Percentiles rank a stretch among this genome's conserved stretches.
These are phyloP conservation scores for Ustilago hordei DNA, from an alignment of 1,284 basidiomycete species.

Conservation along the genomic window DNA sequence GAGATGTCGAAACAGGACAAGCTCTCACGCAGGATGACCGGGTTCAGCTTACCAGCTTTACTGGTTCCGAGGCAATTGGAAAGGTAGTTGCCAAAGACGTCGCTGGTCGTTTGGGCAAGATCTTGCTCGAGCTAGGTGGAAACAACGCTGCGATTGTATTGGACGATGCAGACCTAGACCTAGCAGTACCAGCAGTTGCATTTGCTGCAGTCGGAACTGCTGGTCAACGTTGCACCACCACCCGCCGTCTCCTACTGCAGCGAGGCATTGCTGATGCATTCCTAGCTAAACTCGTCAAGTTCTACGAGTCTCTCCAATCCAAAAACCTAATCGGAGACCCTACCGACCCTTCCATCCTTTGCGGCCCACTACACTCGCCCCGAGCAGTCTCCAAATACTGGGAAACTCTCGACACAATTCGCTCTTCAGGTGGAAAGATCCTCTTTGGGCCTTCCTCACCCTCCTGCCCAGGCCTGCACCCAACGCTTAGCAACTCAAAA, in stretches of 20 bases:
- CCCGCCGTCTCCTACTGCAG: slow-evolving; percentile 88
- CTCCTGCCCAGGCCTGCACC: slow-evolving; percentile 70
- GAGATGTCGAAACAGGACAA: slow-evolving; percentile 83
- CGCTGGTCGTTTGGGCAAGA: slow-evolving; percentile 83
- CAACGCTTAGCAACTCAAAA: slow-evolving; percentile 36
- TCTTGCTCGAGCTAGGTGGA: slow-evolving; percentile 89
- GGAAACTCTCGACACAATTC: slow-evolving; percentile 77
- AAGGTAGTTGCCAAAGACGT: slow-evolving; percentile 84
- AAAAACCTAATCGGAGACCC: slow-evolving; percentile 80
- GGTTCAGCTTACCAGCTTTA: slow-evolving; percentile 85
- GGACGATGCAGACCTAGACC: slow-evolving; percentile 88
- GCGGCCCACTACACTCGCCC: slow-evolving; percentile 86
- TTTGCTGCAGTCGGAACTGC: slow-evolving; percentile 95
- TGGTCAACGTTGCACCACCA: slow-evolving; percentile 94
- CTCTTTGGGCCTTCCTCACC: slow-evolving; percentile 76
- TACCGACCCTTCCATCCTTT: slow-evolving; percentile 78
- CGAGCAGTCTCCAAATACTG: slow-evolving; percentile 78
- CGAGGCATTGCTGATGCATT: slow-evolving; percentile 81
- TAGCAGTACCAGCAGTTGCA: slow-evolving; percentile 88
- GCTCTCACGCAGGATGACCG: slow-evolving; percentile 79
- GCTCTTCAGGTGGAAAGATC: slow-evolving; percentile 79
- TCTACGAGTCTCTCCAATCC: slow-evolving; percentile 76
- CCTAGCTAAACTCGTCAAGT: slow-evolving; percentile 78
- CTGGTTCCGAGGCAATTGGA: slow-evolving; percentile 89
- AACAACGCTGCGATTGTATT: slow-evolving; percentile 94